Base-by-base conservation (phyloP, 2,329 filamentous ascomycete genomes). In the Diplodia mutila region DNA sequence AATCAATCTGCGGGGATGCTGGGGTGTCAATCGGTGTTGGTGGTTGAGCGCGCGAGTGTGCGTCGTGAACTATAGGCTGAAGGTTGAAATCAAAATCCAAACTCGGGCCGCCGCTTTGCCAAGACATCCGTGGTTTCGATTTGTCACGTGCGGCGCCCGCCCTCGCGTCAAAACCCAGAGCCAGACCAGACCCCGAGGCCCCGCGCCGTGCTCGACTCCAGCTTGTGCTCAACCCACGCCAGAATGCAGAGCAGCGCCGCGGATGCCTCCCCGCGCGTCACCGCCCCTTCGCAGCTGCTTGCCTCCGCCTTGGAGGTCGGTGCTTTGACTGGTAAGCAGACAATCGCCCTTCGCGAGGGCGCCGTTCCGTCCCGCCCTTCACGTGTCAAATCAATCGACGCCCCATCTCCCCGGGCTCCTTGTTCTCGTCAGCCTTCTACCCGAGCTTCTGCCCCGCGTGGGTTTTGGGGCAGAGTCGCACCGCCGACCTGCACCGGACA, bases 1-100 rank as follows among this genome's bases (percentile, higher is more conserved):
- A 52, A 52, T 27, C 39, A 32, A 27, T 23, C 46, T 54, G 37
- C 54, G 61, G 67, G 42, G 25, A 53, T 48, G 52, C 21, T 32
- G 37, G 29, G 23, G 67, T 53, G 42, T 61, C 48, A 51, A 67
- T 67, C 65, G 65, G 65, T 59, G 48, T 34, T 52, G 21, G 46
- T 52, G 65, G 61, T 25, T 54, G 32, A 46, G 65, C 65, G 65
- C 46, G 55, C 65, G 65, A 51, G 57, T 66, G 64, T 67, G 65
- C 48, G 65, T 63, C 46, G 59, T 63, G 34, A 59, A 64, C 55
- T 64, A 25, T 61, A 52, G 55, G 68, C 57, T 69, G 69, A 64
- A 67, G 34, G 66, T 67, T 63, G 66, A 61, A 53, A 66, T 49
- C 59, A 63, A 66, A 66, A 65, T 65, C 63, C 49, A 46, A 46